Evolutionary conservation across 805 yeast genomes (phyloP).

Genomic region (Candida montana): DNA sequence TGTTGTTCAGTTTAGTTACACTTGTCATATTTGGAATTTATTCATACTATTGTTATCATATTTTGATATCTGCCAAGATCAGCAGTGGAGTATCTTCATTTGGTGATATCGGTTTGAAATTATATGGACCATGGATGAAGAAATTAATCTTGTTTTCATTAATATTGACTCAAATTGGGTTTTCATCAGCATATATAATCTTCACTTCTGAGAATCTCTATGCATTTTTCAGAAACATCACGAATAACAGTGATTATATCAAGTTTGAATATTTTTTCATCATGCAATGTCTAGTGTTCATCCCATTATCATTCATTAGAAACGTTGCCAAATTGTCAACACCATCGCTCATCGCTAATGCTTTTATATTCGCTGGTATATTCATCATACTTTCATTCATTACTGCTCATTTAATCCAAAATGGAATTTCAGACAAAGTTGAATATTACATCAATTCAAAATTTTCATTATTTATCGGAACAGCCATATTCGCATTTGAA

Average conservation of each 20-base stretch:
- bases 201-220: constrained; percentile 68
- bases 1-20: constrained; percentile 48
- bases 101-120: constrained; percentile 63
- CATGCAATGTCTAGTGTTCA: constrained; percentile 50
- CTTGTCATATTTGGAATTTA: constrained; percentile 58
- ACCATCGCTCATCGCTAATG: constrained; percentile 67
- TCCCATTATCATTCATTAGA: constrained; percentile 67
- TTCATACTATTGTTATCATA: constrained; percentile 75
- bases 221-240: constrained; percentile 54
- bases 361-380: constrained; percentile 62
- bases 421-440: constrained; percentile 40
- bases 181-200: constrained; percentile 75
- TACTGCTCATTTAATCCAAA: constrained; percentile 36
- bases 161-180: constrained; percentile 70
- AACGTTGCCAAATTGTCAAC: constrained; percentile 72
- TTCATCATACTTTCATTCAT: constrained; percentile 57
- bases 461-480: constrained; percentile 74
- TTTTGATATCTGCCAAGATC: constrained; percentile 53
- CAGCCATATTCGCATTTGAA: constrained; percentile 84
- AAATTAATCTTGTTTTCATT: constrained; percentile 57
- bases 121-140: constrained; percentile 66
- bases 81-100: constrained; percentile 65
- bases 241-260: constrained; percentile 32
- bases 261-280: constrained; percentile 40
- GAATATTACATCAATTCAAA: constrained; percentile 45